Conservation (phyloP, 257 asterid species). For the Avicennia marina region DNA sequence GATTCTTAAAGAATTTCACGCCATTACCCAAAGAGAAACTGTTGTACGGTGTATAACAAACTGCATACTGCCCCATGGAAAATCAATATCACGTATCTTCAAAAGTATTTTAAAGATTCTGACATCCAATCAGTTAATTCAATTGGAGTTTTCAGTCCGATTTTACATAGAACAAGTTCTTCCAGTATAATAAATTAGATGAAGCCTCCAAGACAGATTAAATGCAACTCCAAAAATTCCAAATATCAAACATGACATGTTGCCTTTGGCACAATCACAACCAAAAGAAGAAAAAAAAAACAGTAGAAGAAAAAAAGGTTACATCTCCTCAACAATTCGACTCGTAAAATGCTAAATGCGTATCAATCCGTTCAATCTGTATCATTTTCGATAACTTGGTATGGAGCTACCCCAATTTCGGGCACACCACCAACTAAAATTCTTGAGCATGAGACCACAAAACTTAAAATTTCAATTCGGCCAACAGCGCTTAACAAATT, state of each 20-base stretch:
- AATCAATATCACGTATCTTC: background rate
- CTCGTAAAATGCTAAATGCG: background rate
- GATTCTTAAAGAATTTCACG: background rate
- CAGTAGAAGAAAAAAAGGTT: background rate
- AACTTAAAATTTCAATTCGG: background rate
- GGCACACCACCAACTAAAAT: background rate
- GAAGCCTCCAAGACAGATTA: background rate
- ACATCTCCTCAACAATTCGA: background rate
- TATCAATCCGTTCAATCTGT: background rate
- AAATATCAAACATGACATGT: background rate
- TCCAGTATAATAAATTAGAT: background rate
- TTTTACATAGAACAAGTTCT: background rate
- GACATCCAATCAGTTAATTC: background rate
- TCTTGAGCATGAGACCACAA: background rate
- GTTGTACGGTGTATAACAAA: background rate
- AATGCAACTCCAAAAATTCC: no score
- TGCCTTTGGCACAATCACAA: background rate
- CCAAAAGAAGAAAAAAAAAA: background rate
- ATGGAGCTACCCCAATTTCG: background rate
- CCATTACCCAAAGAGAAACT: background rate
- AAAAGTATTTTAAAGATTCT: background rate
- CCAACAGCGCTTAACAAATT: slow-evolving; percentile 3
- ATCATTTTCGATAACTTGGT: background rate
- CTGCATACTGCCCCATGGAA: background rate
- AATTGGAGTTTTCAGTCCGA: background rate